phyloP scores from a whole-genome alignment of 2,329 filamentous ascomycete genomes.

The Aureobasidium subglaciale region DNA sequence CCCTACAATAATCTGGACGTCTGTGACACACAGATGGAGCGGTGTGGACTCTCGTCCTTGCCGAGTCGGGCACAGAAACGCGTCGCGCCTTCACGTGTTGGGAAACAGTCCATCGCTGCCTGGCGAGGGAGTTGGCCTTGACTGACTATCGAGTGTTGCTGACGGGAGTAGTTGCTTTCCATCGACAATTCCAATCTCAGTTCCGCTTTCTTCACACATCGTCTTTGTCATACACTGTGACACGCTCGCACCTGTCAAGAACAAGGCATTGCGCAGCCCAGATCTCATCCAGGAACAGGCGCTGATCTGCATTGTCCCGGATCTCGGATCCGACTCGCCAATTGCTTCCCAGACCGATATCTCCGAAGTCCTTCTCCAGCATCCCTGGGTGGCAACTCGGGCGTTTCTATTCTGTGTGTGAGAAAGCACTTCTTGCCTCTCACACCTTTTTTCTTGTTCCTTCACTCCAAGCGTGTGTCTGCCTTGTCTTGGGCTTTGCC shows the following conservation, averaged over 20 bases:
- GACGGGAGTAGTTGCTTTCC: too few relatives aligned
- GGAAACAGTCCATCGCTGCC: neutral
- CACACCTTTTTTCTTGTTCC: neutral
- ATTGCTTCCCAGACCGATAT: neutral
- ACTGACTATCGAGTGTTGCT: neutral
- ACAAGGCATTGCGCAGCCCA: neutral
- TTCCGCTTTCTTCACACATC: neutral
- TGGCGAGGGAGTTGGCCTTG: neutral
- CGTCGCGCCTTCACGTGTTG: neutral
- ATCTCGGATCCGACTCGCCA: conserved; percentile 11
- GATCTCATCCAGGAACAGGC: conserved; percentile 5
- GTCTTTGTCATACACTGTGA: conserved; percentile 7
- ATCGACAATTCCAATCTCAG: neutral
- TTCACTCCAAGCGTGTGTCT: neutral
- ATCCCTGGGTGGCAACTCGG: conserved; percentile 8
- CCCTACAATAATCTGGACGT: too few relatives aligned
- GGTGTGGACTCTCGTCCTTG: too few relatives aligned
- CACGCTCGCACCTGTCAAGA: conserved; percentile 8
- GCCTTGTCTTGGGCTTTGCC: neutral
- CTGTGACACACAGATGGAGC: too few relatives aligned
- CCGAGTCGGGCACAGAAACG: neutral
- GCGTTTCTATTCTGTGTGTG: neutral
- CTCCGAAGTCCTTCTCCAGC: neutral
- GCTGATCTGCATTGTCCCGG: conserved; percentile 5
- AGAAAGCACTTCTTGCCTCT: conserved; percentile 5